These are phyloP conservation scores for Aspergillus haitiensis DNA, from an alignment of 495 filamentous ascomycete species.

Conservation along the genomic window DNA sequence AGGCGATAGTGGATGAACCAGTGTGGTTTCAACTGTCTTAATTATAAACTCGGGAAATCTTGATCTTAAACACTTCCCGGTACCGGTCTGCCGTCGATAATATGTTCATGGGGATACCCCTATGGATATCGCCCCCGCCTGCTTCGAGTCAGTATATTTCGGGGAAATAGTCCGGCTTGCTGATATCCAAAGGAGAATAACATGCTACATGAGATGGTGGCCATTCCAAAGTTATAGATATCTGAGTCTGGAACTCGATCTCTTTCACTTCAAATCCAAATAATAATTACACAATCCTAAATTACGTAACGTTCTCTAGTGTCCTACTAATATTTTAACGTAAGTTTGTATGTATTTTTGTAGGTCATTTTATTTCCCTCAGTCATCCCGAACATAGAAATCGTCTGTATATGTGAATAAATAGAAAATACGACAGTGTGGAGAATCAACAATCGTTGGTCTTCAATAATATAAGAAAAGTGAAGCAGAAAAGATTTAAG, in stretches of 20 bases:
- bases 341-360: not conserved
- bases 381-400: constrained; percentile 24
- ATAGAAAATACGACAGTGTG: not conserved
- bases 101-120: no score
- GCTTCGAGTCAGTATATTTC: no score
- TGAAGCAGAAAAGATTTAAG: constrained; percentile 11
- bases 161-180: no score
- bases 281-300: not conserved
- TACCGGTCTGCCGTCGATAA: no score
- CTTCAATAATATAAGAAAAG: constrained; percentile 1
- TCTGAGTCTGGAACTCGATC: not conserved
- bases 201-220: no score
- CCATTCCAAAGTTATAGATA: not conserved
- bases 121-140: no score
- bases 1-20: constrained; percentile 40
- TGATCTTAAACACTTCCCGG: not conserved
- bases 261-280: not conserved
- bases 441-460: no score
- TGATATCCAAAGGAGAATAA: no score
- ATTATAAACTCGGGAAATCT: not conserved
- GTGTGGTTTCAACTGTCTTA: not conserved
- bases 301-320: not conserved
- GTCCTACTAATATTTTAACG: not conserved
- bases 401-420: constrained; percentile 21
- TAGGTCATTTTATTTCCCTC: constrained; percentile 13